phyloP scores from a whole-genome alignment of 352 stramenopile genomes.

The Globisporangium splendens region DNA sequence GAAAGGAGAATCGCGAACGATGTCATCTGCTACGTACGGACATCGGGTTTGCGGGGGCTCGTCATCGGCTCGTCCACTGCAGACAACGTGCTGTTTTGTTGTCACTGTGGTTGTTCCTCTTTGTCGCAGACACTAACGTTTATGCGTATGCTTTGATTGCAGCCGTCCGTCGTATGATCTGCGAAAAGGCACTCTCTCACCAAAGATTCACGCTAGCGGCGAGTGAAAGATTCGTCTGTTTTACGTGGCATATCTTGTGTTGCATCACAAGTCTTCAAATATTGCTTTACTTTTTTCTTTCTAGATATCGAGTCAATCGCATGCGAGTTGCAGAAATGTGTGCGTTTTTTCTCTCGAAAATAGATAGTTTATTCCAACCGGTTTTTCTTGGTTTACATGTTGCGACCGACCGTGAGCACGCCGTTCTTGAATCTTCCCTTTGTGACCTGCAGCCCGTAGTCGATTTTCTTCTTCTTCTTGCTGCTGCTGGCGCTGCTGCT shows the following conservation, averaged over 20 bases:
- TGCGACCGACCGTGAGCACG: constrained; percentile 58
- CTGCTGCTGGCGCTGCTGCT: constrained; percentile 39
- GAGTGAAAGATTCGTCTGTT: neutral
- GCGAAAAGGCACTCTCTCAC: too few relatives aligned
- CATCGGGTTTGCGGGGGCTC: neutral
- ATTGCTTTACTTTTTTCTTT: constrained; percentile 4
- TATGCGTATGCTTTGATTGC: too few relatives aligned
- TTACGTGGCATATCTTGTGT: neutral
- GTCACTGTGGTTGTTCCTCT: neutral
- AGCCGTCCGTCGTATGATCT: too few relatives aligned
- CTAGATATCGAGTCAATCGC: too few relatives aligned
- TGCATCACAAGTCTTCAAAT: too few relatives aligned
- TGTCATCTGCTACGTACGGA: too few relatives aligned
- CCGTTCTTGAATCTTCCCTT: constrained; percentile 74
- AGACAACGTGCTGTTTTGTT: too few relatives aligned
- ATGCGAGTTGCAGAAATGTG: too few relatives aligned
- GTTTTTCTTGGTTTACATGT: constrained; percentile 15
- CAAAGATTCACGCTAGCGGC: neutral
- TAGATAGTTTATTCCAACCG: neutral
- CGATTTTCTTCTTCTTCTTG: constrained; percentile 61
- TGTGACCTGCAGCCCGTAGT: constrained; percentile 73
- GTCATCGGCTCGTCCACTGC: neutral
- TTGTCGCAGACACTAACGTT: neutral
- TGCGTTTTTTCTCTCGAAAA: too few relatives aligned
- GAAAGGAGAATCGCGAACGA: too few relatives aligned